Evolutionary conservation across 2,329 filamentous ascomycete species (phyloP).

Genomic region (Cladosporium phlei): DNA sequence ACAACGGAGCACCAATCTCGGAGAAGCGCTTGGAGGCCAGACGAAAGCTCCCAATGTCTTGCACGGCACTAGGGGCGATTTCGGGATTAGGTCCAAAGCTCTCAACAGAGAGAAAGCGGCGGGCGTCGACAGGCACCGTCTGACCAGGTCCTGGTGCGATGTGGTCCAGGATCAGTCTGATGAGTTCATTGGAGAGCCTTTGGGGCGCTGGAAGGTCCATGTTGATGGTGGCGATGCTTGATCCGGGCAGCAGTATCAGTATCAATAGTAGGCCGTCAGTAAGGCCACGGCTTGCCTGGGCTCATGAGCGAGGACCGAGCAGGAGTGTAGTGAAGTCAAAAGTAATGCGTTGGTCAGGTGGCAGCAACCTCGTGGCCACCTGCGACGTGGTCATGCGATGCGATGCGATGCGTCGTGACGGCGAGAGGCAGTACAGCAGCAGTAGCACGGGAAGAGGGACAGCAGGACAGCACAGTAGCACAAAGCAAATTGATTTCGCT

Average conservation of each 20-base stretch:
- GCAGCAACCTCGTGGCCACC: conserved; percentile 6
- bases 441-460: conserved; percentile 4
- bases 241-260: background rate
- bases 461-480: no score
- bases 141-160: conserved; percentile 50
- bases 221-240: conserved; percentile 24
- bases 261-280: background rate
- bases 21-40: conserved; percentile 48
- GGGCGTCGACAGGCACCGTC: conserved; percentile 46
- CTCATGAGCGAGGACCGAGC: background rate
- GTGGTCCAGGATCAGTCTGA: conserved; percentile 48
- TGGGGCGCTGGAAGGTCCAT: conserved; percentile 4
- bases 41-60: conserved; percentile 45
- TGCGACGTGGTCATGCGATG: conserved; percentile 13
- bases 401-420: no score
- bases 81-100: conserved; percentile 45
- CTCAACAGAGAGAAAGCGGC: conserved; percentile 49
- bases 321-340: background rate
- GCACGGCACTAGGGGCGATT: conserved; percentile 38
- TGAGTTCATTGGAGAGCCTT: conserved; percentile 46
- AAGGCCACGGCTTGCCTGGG: background rate
- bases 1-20: conserved; percentile 46
- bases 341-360: conserved; percentile 15
- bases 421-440: conserved; percentile 4
- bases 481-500: no score